Evolutionary conservation across 2,329 filamentous ascomycete genomes (phyloP).

Genomic region (Aspergillus niger): DNA sequence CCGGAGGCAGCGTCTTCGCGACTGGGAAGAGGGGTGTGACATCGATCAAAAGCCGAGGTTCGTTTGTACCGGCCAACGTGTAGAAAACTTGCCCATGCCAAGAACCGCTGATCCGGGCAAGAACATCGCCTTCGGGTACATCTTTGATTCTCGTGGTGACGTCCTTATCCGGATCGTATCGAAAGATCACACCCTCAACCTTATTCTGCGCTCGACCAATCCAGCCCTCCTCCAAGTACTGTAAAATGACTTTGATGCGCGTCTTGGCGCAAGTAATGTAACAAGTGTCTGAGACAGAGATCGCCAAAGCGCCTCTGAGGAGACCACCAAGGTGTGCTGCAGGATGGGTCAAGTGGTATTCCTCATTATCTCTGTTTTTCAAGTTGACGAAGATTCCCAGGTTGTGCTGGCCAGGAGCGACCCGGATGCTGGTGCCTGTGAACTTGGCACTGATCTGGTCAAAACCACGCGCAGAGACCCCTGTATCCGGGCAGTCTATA

Average conservation of each 20-base stretch:
- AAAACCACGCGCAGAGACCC: conserved; percentile 83
- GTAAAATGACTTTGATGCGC: conserved; percentile 84
- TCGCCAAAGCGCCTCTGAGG: conserved; percentile 79
- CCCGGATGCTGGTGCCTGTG: conserved; percentile 90
- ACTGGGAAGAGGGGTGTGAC: conserved; percentile 79
- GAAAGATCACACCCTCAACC: conserved; percentile 87
- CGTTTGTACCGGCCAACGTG: conserved; percentile 51
- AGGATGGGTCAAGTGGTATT: conserved; percentile 93
- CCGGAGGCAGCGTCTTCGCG: conserved; percentile 76
- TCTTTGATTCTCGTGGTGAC: conserved; percentile 78
- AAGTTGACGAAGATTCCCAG: conserved; percentile 92
- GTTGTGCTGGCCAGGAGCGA: conserved; percentile 89
- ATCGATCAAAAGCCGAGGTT: conserved; percentile 76
- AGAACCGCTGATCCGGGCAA: conserved; percentile 78
- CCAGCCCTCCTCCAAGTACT: conserved; percentile 95
- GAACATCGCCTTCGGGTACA: conserved; percentile 79
- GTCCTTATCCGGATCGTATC: conserved; percentile 85
- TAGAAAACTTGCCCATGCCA: conserved; percentile 77
- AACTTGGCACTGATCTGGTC: conserved; percentile 98
- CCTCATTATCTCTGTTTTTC: conserved; percentile 77
- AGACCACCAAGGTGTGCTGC: conserved; percentile 90
- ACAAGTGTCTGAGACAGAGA: conserved; percentile 86
- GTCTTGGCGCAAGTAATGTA: conserved; percentile 90
- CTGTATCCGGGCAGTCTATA: conserved; percentile 88
- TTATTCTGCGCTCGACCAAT: conserved; percentile 87